A percentile compares a stretch with the other conserved stretches of the same genome.
Evolutionary conservation across 129 eudicot species (phyloP).

Genomic region (Silybum marianum): DNA sequence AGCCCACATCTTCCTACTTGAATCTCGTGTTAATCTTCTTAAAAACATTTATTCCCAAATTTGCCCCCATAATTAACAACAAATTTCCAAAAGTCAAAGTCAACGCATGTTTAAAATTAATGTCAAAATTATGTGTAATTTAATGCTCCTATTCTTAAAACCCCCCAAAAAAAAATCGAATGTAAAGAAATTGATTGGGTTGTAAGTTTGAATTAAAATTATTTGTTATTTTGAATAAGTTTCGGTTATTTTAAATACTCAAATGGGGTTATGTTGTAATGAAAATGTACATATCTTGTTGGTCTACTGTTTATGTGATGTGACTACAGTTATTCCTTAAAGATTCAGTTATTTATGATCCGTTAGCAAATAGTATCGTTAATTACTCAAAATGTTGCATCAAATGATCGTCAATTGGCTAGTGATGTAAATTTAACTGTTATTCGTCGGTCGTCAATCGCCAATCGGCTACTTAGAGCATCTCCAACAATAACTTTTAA

Average conservation of each 20-base stretch:
- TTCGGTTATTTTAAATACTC: not conserved
- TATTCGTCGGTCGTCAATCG: not conserved
- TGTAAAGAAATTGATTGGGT: conserved; percentile 5
- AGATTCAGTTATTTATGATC: no score
- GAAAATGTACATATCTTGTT: not conserved
- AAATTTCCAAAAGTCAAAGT: not conserved
- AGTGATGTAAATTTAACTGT: no score
- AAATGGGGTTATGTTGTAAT: not conserved
- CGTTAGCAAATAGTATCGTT: no score
- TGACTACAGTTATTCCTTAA: not conserved
- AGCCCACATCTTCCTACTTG: conserved; percentile 34
- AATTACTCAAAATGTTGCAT: not conserved
- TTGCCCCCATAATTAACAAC: not conserved
- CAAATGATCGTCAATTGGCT: not conserved
- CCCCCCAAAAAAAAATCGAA: not conserved
- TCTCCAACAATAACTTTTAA: no score
- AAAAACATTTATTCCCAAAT: conserved; percentile 24
- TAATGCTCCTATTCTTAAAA: not conserved
- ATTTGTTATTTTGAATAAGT: not conserved
- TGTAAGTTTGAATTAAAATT: not conserved
- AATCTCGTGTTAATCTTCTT: conserved; percentile 34
- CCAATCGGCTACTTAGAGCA: no score
- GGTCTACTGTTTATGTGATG: not conserved
- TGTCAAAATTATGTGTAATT: conserved; percentile 2
- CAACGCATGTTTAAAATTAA: conserved; percentile 10